A percentile compares a stretch with the other conserved stretches of the same genome.
Conservation (phyloP, 805 yeast genomes). For the Candida andamanensis region DNA sequence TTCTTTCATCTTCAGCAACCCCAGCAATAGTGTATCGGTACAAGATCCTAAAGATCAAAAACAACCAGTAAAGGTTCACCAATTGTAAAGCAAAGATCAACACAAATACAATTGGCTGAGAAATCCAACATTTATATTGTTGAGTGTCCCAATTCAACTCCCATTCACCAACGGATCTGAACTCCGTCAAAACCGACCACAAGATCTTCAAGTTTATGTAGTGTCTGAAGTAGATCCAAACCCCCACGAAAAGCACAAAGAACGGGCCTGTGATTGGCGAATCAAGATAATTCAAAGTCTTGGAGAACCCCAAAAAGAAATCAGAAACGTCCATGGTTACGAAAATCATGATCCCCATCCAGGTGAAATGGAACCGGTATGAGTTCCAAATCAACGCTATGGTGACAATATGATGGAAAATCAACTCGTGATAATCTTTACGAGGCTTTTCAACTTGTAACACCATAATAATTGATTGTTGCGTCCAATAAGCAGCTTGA, state of each 20-base stretch:
- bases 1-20: constrained; percentile 76
- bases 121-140: constrained; percentile 94
- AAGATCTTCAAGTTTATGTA: constrained; percentile 74
- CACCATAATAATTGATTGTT: constrained; percentile 79
- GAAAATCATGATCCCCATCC: constrained; percentile 89
- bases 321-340: constrained; percentile 96
- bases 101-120: constrained; percentile 82
- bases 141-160: constrained; percentile 79
- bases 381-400: constrained; percentile 80
- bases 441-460: constrained; percentile 92
- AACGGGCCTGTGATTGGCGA: constrained; percentile 58
- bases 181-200: constrained; percentile 83
- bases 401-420: constrained; percentile 90
- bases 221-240: constrained; percentile 90
- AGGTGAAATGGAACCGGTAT: constrained; percentile 91
- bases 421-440: constrained; percentile 86
- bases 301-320: constrained; percentile 77
- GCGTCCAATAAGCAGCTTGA: constrained; percentile 98
- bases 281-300: constrained; percentile 81
- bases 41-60: constrained; percentile 71
- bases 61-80: constrained; percentile 86
- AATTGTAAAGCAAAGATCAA: constrained; percentile 77
- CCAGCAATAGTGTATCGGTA: constrained; percentile 48
- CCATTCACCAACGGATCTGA: constrained; percentile 77
- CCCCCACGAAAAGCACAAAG: constrained; percentile 58